Base-by-base conservation (phyloP, 345 rosid species). In the Aquilaria yunnanensis region DNA sequence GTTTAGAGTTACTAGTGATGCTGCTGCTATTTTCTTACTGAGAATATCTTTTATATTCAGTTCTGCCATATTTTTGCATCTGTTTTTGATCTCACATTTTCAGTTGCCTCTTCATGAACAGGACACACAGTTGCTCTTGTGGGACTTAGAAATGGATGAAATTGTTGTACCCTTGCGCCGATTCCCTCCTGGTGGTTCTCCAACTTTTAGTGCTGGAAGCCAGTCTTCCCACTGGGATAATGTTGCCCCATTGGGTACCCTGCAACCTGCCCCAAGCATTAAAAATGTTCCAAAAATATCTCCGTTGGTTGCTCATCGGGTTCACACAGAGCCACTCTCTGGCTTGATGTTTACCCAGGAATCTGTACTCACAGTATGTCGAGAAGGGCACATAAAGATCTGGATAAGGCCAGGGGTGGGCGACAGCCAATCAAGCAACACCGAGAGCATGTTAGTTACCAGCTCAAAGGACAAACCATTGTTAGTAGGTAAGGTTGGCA, bases 211-310 rank as follows among this genome's bases (percentile, higher is more conserved):
- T 62, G 70, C 97, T 1, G 99, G 99, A 74, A 95, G 98, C 83
- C 99, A 91, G 68, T 91, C 99, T 45, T 76, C 98, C 16, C 99
- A 95, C 65, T 95, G 99, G 99, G 99, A 95, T 85, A 95, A 75
- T 62, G 71, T 63, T 45, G 62, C 65, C 67, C 96, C 97, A 5
- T 56, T 85, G 63, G 96, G 98, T 48, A 84, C 89, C 57, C 80
- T 95, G 64, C 99, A 91, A 72, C 85, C 97, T 32, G 98, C 99
- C 53, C 98, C 98, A 57, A 89, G 90, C 79, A 84, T 81, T 74
- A 87, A 85, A 12, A 96, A 95, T 61, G 90, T 95, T 66, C 99
- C 98, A 4, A 95, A 95, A 80, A 79, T 95, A 61, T 87, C 98
- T 14, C 92, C 99, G 0, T 64, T 91, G 59, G 87, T 92, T 57